Evolutionary conservation across 2,329 filamentous ascomycete genomes (phyloP), one percentile per base, ranked within the genome.

Genomic region (Aaosphaeria arxii): DNA sequence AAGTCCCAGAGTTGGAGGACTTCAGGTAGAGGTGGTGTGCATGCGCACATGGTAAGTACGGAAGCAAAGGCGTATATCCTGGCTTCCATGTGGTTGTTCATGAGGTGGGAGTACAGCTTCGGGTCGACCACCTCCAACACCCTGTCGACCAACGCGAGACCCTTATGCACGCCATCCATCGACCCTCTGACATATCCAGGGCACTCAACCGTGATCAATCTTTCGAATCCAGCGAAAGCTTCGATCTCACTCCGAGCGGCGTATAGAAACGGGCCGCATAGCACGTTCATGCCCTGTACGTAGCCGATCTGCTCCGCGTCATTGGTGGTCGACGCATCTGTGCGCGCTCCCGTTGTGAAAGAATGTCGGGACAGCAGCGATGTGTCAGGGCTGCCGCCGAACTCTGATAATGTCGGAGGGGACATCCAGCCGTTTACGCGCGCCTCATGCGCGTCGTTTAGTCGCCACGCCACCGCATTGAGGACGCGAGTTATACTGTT

Each of bases 221-320:
- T 85, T 66, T 95, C 85, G 62, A 99, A 96, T 1, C 91, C 87
- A 5, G 89, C 86, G 61, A 95, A 99, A 2, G 94, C 94, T 73
- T 99, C 91, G 5, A 91, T 87, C 73, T 99, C 94, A 68, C 90
- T 96, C 49, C 91, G 86, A 1, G 94, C 91, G 5, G 90, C 91
- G 69, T 99, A 99, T 41, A 99, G 78, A 65, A 99, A 96, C 0
- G 94, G 94, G 1, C 94, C 94, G 7, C 91, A 92, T 11, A 99
- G 82, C 38, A 99, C 94, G 67, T 99, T 99, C 92, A 99, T 97
- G 57, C 94, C 94, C 71, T 99, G 94, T 2, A 99, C 92, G 62
- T 99, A 99, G 38, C 89, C 91, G 31, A 91, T 89, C 7, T 89
- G 82, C 83, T 56, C 86, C 80, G 52, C 84, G 78, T 62, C 67